Conservation (phyloP, 2,329 filamentous ascomycete species). For the Metarhizium brunneum region DNA sequence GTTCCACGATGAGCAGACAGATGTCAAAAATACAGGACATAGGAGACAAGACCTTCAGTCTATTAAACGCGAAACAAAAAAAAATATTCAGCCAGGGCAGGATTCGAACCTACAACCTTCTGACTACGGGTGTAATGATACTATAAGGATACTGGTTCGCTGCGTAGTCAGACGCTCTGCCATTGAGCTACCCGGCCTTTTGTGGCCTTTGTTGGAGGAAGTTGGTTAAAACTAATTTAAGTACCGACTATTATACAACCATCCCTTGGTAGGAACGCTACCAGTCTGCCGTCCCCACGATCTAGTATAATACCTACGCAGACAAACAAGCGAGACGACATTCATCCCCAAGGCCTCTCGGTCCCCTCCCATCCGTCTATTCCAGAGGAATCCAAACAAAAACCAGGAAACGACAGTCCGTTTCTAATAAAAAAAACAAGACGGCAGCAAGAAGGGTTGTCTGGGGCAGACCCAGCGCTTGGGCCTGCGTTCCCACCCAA, state of each 20-base stretch:
- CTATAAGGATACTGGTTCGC: too few species aligned
- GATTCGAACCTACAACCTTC: too few species aligned
- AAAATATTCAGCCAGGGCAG: too few species aligned
- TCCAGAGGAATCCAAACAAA: neutral
- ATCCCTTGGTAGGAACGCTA: slow-evolving; percentile 11
- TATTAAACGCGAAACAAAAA: slow-evolving; percentile 14
- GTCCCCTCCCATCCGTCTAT: neutral
- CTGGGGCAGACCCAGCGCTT: slow-evolving; percentile 10
- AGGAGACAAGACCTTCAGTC: slow-evolving; percentile 3
- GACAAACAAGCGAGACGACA: slow-evolving; percentile 9
- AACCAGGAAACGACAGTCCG: neutral
- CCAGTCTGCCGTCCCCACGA: slow-evolving; percentile 12
- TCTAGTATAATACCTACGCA: slow-evolving; percentile 5
- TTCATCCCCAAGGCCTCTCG: neutral
- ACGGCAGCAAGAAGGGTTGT: neutral
- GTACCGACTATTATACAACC: slow-evolving; percentile 21
- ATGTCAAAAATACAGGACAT: neutral
- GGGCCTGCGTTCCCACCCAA: neutral
- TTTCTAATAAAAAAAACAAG: slow-evolving; percentile 1
- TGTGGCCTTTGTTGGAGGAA: too few species aligned
- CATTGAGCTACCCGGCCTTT: too few species aligned
- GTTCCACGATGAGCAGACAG: too few species aligned
- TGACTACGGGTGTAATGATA: too few species aligned
- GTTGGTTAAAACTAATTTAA: too few species aligned
- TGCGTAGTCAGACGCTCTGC: too few species aligned